phyloP scores from a whole-genome alignment of 148 eudicot genomes.

The Nyssa sinensis region DNA sequence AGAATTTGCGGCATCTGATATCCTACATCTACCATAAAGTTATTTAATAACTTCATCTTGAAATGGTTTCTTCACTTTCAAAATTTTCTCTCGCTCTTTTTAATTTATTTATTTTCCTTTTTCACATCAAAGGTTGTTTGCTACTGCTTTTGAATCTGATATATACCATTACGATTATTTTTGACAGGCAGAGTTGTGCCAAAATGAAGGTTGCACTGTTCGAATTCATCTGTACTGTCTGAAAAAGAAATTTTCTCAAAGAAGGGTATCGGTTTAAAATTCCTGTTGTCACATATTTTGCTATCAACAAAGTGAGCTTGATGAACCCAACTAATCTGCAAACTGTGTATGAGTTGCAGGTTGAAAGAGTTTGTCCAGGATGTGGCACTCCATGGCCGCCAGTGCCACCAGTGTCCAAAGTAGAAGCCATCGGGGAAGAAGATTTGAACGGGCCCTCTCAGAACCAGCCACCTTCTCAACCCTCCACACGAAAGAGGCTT shows the following conservation, averaged over 20 bases:
- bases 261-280: slow-evolving; percentile 37
- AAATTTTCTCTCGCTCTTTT: no score
- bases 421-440: slow-evolving; percentile 50
- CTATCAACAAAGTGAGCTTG: neutral
- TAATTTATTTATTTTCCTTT: no score
- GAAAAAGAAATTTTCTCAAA: slow-evolving; percentile 68
- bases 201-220: slow-evolving; percentile 63
- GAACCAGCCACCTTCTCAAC: slow-evolving; percentile 16
- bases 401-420: slow-evolving; percentile 39
- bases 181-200: slow-evolving; percentile 74
- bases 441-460: slow-evolving; percentile 23
- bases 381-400: slow-evolving; percentile 69
- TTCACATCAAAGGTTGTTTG: neutral
- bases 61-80: neutral
- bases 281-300: neutral
- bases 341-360: slow-evolving; percentile 38
- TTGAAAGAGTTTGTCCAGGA: slow-evolving; percentile 69
- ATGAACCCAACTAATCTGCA: neutral
- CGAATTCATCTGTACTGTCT: slow-evolving; percentile 80
- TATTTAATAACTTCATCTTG: no score
- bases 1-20: neutral
- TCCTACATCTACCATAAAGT: neutral
- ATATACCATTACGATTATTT: slow-evolving; percentile 2
- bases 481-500: slow-evolving; percentile 22
- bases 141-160: slow-evolving; percentile 12